Percentiles rank a stretch among this genome's conserved stretches.
phyloP scores from a whole-genome alignment of 129 eudicot species.

The Heracleum sosnowskyi region DNA sequence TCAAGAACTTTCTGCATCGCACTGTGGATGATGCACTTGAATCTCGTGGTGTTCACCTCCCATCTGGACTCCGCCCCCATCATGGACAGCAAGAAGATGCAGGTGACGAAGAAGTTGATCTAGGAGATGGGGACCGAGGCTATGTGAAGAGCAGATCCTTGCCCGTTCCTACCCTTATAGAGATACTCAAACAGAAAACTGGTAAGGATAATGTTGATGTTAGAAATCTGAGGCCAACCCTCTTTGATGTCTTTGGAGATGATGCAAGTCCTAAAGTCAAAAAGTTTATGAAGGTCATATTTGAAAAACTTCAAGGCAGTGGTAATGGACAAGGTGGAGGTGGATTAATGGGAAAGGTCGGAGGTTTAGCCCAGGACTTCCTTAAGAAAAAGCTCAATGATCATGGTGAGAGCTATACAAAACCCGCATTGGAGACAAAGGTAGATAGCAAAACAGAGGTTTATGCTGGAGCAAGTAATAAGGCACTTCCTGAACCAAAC shows the following conservation, averaged over 20 bases:
- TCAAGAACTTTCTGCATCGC: constrained; percentile 55
- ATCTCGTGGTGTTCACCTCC: constrained; percentile 76
- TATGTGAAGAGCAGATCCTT: constrained; percentile 63
- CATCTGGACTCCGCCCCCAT: constrained; percentile 40
- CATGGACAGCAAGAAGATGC: constrained; percentile 19
- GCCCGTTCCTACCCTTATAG: constrained; percentile 77
- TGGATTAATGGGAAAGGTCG: constrained; percentile 79
- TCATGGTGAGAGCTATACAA: constrained; percentile 37
- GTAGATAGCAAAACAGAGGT: constrained; percentile 51
- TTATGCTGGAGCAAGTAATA: constrained; percentile 43
- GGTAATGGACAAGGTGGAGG: constrained; percentile 26
- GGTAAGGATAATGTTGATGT: constrained; percentile 58
- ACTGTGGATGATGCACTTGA: constrained; percentile 60
- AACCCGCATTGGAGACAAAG: constrained; percentile 39
- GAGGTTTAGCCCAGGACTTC: constrained; percentile 71
- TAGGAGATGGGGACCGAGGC: constrained; percentile 27
- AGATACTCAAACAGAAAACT: constrained; percentile 70
- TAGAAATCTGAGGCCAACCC: constrained; percentile 68
- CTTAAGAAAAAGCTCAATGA: constrained; percentile 66
- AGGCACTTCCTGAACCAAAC: constrained; percentile 60
- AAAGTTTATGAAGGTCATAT: constrained; percentile 72
- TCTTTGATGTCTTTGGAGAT: constrained; percentile 55
- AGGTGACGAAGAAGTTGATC: constrained; percentile 23
- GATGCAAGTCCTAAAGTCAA: constrained; percentile 65
- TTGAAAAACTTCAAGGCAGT: constrained; percentile 46